phyloP scores from a whole-genome alignment of 2,329 filamentous ascomycete genomes.

The Colletotrichum sojae region DNA sequence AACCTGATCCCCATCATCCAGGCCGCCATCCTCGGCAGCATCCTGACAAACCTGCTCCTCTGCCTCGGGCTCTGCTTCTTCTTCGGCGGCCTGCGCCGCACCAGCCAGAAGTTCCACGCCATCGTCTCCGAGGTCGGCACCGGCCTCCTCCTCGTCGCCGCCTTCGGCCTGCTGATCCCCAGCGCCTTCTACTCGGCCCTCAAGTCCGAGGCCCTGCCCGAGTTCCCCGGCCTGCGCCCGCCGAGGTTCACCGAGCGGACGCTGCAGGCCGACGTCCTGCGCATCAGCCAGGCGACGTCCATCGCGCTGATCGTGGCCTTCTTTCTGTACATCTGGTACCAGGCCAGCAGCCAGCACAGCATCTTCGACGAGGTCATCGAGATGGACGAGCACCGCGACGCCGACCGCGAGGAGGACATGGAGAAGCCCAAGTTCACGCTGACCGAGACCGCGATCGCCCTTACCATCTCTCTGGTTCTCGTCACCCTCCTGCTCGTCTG shows the following conservation, averaged over 20 bases:
- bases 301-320: constrained; percentile 75
- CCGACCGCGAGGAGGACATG: constrained; percentile 70
- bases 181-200: constrained; percentile 55
- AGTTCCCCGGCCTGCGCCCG: constrained; percentile 43
- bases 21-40: constrained; percentile 78
- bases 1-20: constrained; percentile 73
- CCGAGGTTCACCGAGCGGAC: constrained; percentile 49
- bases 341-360: constrained; percentile 74
- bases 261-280: constrained; percentile 63
- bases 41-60: constrained; percentile 76
- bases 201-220: constrained; percentile 46
- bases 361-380: constrained; percentile 72
- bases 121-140: constrained; percentile 78
- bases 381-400: constrained; percentile 65
- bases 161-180: constrained; percentile 52
- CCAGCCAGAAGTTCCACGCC: constrained; percentile 74
- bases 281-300: constrained; percentile 74
- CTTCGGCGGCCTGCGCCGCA: constrained; percentile 71
- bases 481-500: constrained; percentile 77
- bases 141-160: constrained; percentile 74
- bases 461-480: constrained; percentile 68
- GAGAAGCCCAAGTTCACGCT: constrained; percentile 76
- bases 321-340: constrained; percentile 70
- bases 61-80: constrained; percentile 79
- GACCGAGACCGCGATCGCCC: constrained; percentile 73